Conservation (phyloP, 148 eudicot genomes). For the Pharnaceum exiguum region DNA sequence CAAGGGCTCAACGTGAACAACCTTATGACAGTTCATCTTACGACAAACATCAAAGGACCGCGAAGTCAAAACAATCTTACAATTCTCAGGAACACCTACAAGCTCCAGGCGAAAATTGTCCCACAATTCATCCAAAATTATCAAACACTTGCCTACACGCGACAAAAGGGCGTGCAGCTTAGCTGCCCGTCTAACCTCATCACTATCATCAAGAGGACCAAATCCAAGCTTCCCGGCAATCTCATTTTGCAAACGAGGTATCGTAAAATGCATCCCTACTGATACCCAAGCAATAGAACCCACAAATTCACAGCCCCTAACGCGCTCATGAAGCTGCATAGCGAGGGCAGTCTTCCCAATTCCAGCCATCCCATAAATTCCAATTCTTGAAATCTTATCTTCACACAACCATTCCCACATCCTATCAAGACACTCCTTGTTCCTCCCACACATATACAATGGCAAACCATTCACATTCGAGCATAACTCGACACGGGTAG, state of each 20-base stretch:
- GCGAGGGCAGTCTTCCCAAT: conserved; percentile 15
- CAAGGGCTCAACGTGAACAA: conserved; percentile 7
- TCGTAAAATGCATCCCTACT: neutral
- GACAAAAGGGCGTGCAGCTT: neutral
- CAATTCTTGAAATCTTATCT: neutral
- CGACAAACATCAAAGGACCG: conserved; percentile 5
- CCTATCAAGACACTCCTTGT: no score
- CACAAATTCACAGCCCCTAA: neutral
- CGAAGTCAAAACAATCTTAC: conserved; percentile 5
- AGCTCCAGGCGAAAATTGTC: neutral
- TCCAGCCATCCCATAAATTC: conserved; percentile 18
- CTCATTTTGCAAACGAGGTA: neutral
- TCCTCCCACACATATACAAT: no score
- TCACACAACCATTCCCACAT: neutral
- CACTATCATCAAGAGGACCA: neutral
- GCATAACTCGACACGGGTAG: no score
- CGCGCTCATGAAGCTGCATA: conserved; percentile 1
- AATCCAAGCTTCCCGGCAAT: conserved; percentile 8
- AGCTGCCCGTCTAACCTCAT: conserved; percentile 5
- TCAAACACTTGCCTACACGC: neutral
- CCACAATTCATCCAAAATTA: conserved; percentile 20
- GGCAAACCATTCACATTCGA: no score
- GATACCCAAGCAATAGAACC: conserved; percentile 9
- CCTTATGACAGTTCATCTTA: conserved; percentile 8
- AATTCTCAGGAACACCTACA: conserved; percentile 14